These are phyloP conservation scores for Golubevia sp. DNA, from an alignment of 1,284 basidiomycete genomes.

Conservation along the genomic window DNA sequence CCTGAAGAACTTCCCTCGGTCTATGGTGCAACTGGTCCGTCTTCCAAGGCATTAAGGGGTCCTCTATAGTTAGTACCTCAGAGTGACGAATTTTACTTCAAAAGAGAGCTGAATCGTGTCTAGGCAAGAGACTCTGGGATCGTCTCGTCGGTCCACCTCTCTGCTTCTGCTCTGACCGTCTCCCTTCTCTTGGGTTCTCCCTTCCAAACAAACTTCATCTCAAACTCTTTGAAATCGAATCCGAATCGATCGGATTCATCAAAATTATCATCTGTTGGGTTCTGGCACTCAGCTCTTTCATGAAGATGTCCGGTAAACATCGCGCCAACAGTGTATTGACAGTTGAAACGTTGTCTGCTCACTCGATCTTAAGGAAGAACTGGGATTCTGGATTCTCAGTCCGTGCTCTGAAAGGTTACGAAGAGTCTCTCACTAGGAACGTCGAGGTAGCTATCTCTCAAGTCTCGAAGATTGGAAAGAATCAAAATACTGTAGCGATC, in stretches of 20 bases:
- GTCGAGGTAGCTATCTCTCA: slow-evolving; percentile 17
- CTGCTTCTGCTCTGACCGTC: no score
- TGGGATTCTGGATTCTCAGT: slow-evolving; percentile 27
- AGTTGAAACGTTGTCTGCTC: slow-evolving; percentile 12
- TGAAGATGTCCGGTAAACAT: background rate
- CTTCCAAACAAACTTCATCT: no score
- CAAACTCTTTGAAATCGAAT: no score
- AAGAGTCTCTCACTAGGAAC: slow-evolving; percentile 17
- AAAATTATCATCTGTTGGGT: no score
- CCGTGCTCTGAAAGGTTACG: slow-evolving; percentile 29
- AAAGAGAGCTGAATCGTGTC: no score
- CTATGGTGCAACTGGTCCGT: slow-evolving; percentile 19
- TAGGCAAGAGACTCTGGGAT: no score
- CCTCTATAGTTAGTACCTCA: slow-evolving; percentile 22
- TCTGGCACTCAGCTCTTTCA: background rate
- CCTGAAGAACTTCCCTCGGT: slow-evolving; percentile 9
- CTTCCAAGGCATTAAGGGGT: slow-evolving; percentile 15
- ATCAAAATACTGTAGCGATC: slow-evolving; percentile 17
- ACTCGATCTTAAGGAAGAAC: slow-evolving; percentile 17
- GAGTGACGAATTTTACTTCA: slow-evolving; percentile 19
- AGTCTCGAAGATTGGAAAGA: slow-evolving; percentile 8
- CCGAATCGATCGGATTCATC: no score
- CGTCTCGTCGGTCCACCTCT: no score
- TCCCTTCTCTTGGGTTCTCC: no score
- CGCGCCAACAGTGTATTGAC: background rate